Percentiles rank a stretch among this genome's conserved stretches.
These are phyloP conservation scores for Penicillium crustosum DNA, from an alignment of 2,329 filamentous ascomycete genomes.

Conservation along the genomic window DNA sequence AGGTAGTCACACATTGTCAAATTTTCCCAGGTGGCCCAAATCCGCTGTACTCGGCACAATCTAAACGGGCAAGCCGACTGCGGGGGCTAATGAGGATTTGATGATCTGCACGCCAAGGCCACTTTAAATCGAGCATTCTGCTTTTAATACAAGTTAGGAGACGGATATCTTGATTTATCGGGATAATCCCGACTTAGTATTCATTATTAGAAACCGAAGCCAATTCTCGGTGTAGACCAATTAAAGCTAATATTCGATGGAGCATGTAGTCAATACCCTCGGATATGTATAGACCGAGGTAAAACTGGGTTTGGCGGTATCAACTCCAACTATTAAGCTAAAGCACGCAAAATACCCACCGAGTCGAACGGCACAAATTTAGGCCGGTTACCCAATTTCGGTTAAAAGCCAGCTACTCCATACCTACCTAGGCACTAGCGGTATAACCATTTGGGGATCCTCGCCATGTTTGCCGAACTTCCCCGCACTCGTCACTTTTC, in stretches of 20 bases:
- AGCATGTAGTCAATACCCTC: background rate
- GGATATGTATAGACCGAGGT: constrained; percentile 10
- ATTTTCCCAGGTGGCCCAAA: no score
- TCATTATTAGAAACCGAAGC: background rate
- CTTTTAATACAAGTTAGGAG: background rate
- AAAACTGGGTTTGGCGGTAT: background rate
- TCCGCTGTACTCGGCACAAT: no score
- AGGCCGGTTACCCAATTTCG: background rate
- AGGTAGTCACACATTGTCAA: no score
- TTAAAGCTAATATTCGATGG: background rate
- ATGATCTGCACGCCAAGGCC: constrained; percentile 8
- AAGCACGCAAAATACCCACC: background rate
- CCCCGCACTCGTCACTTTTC: constrained; percentile 4
- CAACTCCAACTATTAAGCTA: constrained; percentile 16
- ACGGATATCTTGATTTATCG: background rate
- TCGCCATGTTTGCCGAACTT: constrained; percentile 6
- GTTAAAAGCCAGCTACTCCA: background rate
- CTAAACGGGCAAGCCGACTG: no score
- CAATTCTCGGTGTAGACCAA: background rate
- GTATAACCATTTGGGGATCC: background rate
- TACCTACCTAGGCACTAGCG: background rate
- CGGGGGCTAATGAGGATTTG: background rate
- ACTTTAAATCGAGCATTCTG: constrained; percentile 1
- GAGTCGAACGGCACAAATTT: background rate
- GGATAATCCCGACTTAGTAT: background rate